Percentiles rank a stretch among this genome's conserved stretches.
Evolutionary conservation across 2,329 filamentous ascomycete genomes (phyloP).

Genomic region (Alternaria hordeiaustralica): DNA sequence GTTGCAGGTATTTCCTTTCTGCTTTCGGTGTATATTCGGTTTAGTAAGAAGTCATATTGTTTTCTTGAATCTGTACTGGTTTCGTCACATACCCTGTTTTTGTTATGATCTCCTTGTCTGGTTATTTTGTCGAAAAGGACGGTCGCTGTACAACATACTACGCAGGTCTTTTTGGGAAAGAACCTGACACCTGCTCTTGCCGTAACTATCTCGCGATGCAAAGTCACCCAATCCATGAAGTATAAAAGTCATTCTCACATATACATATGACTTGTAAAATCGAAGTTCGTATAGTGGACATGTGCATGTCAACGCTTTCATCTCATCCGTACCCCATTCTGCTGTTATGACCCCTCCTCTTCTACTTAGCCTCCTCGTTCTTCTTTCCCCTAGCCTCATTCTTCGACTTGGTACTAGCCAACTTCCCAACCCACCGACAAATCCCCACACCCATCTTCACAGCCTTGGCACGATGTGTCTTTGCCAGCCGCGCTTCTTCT

Average conservation of each 20-base stretch:
- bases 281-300: no score
- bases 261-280: no score
- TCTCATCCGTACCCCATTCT: no score
- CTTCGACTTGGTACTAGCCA: neutral
- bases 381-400: neutral
- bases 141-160: neutral
- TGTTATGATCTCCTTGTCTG: neutral
- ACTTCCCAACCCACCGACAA: neutral
- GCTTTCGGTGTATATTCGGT: neutral
- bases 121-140: neutral
- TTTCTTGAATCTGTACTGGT: neutral
- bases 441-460: neutral
- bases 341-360: no score
- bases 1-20: neutral
- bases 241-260: no score
- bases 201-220: neutral
- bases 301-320: no score
- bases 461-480: neutral
- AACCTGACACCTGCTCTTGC: neutral
- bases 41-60: neutral
- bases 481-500: constrained; percentile 5
- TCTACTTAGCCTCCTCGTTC: no score
- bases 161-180: neutral
- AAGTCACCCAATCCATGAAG: neutral
- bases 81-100: neutral